Base-by-base conservation (phyloP, 2,329 filamentous ascomycete genomes). In the Fusarium abutilonis region DNA sequence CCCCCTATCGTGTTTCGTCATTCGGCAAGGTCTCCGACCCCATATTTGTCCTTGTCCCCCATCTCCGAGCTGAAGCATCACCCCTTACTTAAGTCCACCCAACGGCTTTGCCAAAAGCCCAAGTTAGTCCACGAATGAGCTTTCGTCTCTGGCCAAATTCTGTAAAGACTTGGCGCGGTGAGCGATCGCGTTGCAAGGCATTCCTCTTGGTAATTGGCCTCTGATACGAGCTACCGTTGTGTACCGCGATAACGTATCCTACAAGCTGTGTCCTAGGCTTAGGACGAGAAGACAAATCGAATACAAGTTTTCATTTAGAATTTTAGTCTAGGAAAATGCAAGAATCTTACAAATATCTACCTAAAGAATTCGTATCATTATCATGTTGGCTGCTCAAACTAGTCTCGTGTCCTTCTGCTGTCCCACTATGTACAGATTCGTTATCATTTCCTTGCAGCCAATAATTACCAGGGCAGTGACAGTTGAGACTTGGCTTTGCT, bases 71-170 rank as follows among this genome's bases (percentile, higher is more conserved):
- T 42, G 44, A 60, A 44, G 58, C 62, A 53, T 46, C 15, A 4
- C 52, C 48, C 60, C 36, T 60, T 34, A 23, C 23, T 26, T 8
- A 26, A 26, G 23, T 26, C 8, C 21, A 9, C 15, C 29, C 32
- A 45, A 48, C 50, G 36, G 57, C 61, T 7, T 28, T 41, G 40
- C 31, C 44, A 29, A 35, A 8, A 11, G 17, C 42, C 15, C 28
- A 17, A 21, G 29, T 65, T 63, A 59, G 66, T 64, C 64, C 64
- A 70, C 60, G 58, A 69, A 65, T 64, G 53, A 58, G 40, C 9
- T 31, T 17, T n/a, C 21, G 14, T 11, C 31, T n/a, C 31, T 34
- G 31, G 31, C 36, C 43, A 44, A 59, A 60, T 36, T 38, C 17
- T 34, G 31, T 17, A 26, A 19, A 15, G 35, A 51, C 36, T 58